Evolutionary conservation across 495 filamentous ascomycete species (phyloP).

Genomic region (Polyplosphaeria fusca): DNA sequence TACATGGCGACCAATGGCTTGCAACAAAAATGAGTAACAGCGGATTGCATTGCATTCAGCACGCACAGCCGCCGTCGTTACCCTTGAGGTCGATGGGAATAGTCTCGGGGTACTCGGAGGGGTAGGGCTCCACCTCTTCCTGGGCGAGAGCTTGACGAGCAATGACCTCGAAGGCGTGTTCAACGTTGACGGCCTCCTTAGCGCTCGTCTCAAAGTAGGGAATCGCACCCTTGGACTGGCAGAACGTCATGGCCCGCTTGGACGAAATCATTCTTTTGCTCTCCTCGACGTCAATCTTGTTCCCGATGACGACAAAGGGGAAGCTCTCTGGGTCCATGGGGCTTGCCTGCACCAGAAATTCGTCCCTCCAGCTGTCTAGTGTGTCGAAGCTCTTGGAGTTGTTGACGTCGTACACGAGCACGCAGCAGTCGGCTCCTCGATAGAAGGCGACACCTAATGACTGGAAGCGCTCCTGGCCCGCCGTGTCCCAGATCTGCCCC

Average conservation of each 20-base stretch:
- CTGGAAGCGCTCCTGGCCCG: conserved; percentile 96
- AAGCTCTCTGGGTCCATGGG: conserved; percentile 96
- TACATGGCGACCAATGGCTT: neutral
- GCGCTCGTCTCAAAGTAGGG: conserved; percentile 99
- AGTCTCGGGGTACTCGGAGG: conserved; percentile 90
- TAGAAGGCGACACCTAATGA: conserved; percentile 98
- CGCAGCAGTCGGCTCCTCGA: conserved; percentile 96
- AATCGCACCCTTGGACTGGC: conserved; percentile 92
- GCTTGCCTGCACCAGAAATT: conserved; percentile 96
- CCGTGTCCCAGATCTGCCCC: conserved; percentile 97
- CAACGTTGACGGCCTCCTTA: conserved; percentile 97
- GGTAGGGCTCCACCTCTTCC: conserved; percentile 91
- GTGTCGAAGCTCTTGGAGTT: conserved; percentile 99
- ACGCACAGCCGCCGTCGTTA: conserved; percentile 87
- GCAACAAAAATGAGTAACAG: neutral
- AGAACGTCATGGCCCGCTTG: conserved; percentile 95
- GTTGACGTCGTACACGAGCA: conserved; percentile 97
- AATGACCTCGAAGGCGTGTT: conserved; percentile 99
- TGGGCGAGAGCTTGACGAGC: conserved; percentile 91
- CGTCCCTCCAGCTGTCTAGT: conserved; percentile 96
- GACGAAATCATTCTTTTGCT: conserved; percentile 94
- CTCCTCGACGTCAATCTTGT: conserved; percentile 99
- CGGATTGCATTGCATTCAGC: too few relatives aligned
- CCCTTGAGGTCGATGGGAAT: conserved; percentile 95
- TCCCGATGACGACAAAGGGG: conserved; percentile 95